A percentile compares a stretch with the other conserved stretches of the same genome.
phyloP scores from a whole-genome alignment of 192 early-diverging fungal species.

The Piromyces sp. region DNA sequence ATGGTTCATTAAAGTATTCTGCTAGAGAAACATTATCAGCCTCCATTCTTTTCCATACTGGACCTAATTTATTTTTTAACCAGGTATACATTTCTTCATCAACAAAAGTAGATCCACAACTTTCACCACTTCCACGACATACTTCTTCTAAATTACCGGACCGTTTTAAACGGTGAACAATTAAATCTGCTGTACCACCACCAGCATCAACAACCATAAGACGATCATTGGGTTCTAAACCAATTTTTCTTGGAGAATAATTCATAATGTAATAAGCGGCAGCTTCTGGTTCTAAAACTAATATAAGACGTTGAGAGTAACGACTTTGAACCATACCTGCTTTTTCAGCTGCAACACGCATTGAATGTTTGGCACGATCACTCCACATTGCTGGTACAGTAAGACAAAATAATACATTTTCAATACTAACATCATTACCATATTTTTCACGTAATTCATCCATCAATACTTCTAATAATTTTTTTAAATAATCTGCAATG shows the following conservation, averaged over 20 bases:
- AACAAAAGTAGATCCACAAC: constrained; percentile 2
- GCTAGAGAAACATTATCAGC: neutral
- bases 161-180: neutral
- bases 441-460: neutral
- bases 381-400: constrained; percentile 2
- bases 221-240: neutral
- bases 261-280: neutral
- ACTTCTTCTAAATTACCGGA: neutral
- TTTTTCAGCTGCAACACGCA: neutral
- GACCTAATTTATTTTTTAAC: neutral
- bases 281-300: constrained; percentile 1
- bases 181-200: neutral
- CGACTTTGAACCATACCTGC: neutral
- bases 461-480: neutral
- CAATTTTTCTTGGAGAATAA: neutral
- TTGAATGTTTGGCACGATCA: neutral
- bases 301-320: neutral
- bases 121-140: neutral
- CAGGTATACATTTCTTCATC: neutral
- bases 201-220: constrained; percentile 3
- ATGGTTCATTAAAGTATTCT: neutral
- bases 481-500: neutral
- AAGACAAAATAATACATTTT: neutral
- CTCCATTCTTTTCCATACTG: neutral
- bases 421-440: neutral